Conservation (phyloP, 192 early-diverging fungal species). For the Linnemannia zychae region DNA sequence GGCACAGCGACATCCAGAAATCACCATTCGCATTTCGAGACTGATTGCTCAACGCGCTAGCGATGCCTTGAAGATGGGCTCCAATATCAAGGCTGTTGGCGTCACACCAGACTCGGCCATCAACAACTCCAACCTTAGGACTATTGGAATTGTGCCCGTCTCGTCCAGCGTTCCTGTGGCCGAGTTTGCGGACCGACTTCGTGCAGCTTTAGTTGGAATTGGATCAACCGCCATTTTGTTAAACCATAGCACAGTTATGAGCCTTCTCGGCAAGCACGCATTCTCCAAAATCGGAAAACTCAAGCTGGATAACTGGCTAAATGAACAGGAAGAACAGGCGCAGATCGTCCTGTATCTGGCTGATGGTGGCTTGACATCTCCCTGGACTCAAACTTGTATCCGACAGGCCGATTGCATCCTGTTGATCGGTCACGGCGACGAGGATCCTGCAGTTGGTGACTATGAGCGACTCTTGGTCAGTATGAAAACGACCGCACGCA, state of each 20-base stretch:
- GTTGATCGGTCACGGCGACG: constrained; percentile 93
- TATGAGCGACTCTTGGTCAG: constrained; percentile 92
- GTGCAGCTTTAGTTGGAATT: constrained; percentile 74
- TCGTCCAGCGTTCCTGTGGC: constrained; percentile 82
- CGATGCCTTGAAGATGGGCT: constrained; percentile 36
- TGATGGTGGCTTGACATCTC: constrained; percentile 89
- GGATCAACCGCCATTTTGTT: constrained; percentile 83
- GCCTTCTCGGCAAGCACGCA: constrained; percentile 89
- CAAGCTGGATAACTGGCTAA: constrained; percentile 94
- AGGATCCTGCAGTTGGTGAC: constrained; percentile 90
- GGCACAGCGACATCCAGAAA: constrained; percentile 88
- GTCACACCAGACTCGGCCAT: constrained; percentile 69
- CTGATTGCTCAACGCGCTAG: constrained; percentile 79
- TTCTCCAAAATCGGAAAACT: constrained; percentile 93
- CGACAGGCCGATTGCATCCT: constrained; percentile 98
- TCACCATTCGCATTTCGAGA: constrained; percentile 92
- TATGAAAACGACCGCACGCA: constrained; percentile 97
- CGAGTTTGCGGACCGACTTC: constrained; percentile 90
- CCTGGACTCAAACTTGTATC: constrained; percentile 97
- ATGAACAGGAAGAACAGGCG: constrained; percentile 92
- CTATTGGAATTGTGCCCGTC: constrained; percentile 94
- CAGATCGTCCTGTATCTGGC: constrained; percentile 95
- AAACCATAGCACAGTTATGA: constrained; percentile 84
- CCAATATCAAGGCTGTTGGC: constrained; percentile 18
- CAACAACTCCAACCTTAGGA: constrained; percentile 95